A percentile compares a stretch with the other conserved stretches of the same genome.
These are phyloP conservation scores for Verticillium klebahnii DNA, from an alignment of 2,329 filamentous ascomycete genomes.

Conservation along the genomic window DNA sequence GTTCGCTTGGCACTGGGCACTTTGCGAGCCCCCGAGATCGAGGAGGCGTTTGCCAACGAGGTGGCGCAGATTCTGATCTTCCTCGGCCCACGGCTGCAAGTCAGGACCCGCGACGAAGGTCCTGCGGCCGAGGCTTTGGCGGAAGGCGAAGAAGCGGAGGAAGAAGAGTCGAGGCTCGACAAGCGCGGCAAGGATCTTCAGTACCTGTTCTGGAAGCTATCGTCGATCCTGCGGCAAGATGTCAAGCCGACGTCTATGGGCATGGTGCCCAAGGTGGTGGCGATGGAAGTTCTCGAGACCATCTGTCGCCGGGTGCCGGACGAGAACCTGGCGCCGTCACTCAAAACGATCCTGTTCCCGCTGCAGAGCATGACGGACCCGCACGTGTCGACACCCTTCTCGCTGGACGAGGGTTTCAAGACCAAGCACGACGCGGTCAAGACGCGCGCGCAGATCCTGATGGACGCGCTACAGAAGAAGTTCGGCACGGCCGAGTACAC, in stretches of 20 bases:
- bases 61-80: constrained; percentile 79
- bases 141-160: constrained; percentile 35
- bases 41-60: constrained; percentile 73
- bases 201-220: constrained; percentile 75
- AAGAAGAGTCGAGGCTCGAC: constrained; percentile 21
- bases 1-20: constrained; percentile 45
- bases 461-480: constrained; percentile 80
- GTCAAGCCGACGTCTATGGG: constrained; percentile 57
- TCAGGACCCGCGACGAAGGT: constrained; percentile 16
- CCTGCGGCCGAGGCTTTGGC: constrained; percentile 36
- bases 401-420: constrained; percentile 65
- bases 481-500: constrained; percentile 78
- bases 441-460: constrained; percentile 67
- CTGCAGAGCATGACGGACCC: constrained; percentile 83
- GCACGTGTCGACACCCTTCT: constrained; percentile 66
- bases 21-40: constrained; percentile 57
- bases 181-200: constrained; percentile 42
- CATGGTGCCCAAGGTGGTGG: constrained; percentile 69
- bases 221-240: constrained; percentile 74
- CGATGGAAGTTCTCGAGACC: constrained; percentile 69
- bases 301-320: constrained; percentile 59
- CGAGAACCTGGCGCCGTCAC: constrained; percentile 53
- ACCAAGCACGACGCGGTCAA: constrained; percentile 66
- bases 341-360: constrained; percentile 55
- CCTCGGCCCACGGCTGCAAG: constrained; percentile 56